phyloP scores from a whole-genome alignment of 192 early-diverging fungal genomes.

The Coemansia sp. region DNA sequence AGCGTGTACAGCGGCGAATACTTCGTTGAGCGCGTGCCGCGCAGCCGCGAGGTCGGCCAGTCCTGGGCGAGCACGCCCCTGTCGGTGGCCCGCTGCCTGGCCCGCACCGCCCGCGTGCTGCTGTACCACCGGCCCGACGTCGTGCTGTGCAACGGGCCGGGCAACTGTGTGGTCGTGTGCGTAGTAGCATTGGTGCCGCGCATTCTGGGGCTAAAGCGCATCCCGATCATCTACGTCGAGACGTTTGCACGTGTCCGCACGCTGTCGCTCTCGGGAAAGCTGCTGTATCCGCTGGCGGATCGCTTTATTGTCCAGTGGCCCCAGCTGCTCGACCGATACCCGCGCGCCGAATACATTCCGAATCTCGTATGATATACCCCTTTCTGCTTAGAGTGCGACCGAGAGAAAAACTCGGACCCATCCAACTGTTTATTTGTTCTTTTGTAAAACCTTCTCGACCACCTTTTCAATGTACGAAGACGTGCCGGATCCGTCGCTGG shows the following conservation, averaged over 20 bases:
- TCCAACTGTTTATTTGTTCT: neutral
- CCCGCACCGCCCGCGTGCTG: slow-evolving; percentile 24
- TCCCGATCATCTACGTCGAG: slow-evolving; percentile 79
- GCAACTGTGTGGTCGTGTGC: slow-evolving; percentile 75
- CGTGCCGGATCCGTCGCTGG: neutral
- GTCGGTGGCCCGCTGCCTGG: slow-evolving; percentile 37
- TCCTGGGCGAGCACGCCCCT: slow-evolving; percentile 57
- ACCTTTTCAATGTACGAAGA: slow-evolving; percentile 41
- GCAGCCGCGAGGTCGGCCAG: slow-evolving; percentile 74
- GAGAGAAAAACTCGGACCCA: neutral
- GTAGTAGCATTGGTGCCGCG: slow-evolving; percentile 58
- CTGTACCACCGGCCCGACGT: slow-evolving; percentile 55
- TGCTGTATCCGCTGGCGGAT: slow-evolving; percentile 77
- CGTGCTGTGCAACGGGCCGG: slow-evolving; percentile 86
- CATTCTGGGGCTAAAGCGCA: slow-evolving; percentile 54
- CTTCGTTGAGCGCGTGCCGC: slow-evolving; percentile 57
- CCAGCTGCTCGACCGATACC: slow-evolving; percentile 52
- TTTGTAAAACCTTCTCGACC: slow-evolving; percentile 39
- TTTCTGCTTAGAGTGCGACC: neutral
- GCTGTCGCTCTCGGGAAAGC: slow-evolving; percentile 82
- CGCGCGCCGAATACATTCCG: slow-evolving; percentile 60
- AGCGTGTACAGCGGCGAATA: slow-evolving; percentile 22
- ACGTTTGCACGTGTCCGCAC: slow-evolving; percentile 82
- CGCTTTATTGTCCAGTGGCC: slow-evolving; percentile 93
- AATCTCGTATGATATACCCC: slow-evolving; percentile 53